Percentiles rank a stretch among this genome's conserved stretches.
Conservation (phyloP, 495 filamentous ascomycete genomes). For the Neurospora intermedia region DNA sequence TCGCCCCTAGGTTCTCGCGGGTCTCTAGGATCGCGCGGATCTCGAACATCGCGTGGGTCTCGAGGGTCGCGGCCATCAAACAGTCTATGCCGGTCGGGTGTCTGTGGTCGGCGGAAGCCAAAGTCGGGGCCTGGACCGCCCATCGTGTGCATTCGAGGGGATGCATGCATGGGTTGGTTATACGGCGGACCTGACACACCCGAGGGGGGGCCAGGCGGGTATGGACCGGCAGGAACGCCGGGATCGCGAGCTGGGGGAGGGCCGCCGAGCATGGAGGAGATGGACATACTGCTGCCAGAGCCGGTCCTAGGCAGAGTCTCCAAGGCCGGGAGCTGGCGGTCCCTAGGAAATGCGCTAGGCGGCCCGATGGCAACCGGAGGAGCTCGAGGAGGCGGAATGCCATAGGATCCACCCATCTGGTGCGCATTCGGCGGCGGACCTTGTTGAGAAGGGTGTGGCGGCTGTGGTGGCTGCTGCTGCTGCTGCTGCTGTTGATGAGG, state of each 20-base stretch:
- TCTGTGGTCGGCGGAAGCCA: slow-evolving; percentile 58
- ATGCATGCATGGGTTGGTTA: slow-evolving; percentile 38
- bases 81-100: slow-evolving; percentile 52
- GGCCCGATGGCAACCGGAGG: slow-evolving; percentile 44
- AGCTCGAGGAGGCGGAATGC: slow-evolving; percentile 35
- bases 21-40: background rate
- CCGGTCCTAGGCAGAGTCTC: slow-evolving; percentile 35
- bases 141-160: slow-evolving; percentile 35
- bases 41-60: background rate
- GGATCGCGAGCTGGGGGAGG: slow-evolving; percentile 43
- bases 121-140: slow-evolving; percentile 37
- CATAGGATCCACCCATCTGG: slow-evolving; percentile 33
- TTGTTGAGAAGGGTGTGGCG: slow-evolving; percentile 3
- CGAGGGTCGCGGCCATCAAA: slow-evolving; percentile 28
- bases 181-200: slow-evolving; percentile 35
- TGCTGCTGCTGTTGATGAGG: slow-evolving; percentile 12
- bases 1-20: background rate
- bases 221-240: slow-evolving; percentile 36
- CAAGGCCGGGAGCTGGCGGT: slow-evolving; percentile 44
- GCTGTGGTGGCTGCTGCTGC: slow-evolving; percentile 14
- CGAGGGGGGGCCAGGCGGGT: slow-evolving; percentile 43
- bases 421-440: slow-evolving; percentile 19
- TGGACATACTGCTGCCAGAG: slow-evolving; percentile 80
- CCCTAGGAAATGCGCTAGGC: slow-evolving; percentile 36
- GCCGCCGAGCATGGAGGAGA: slow-evolving; percentile 83